phyloP scores from a whole-genome alignment of 805 yeast genomes.

The Metschnikowia bowlesiae region DNA sequence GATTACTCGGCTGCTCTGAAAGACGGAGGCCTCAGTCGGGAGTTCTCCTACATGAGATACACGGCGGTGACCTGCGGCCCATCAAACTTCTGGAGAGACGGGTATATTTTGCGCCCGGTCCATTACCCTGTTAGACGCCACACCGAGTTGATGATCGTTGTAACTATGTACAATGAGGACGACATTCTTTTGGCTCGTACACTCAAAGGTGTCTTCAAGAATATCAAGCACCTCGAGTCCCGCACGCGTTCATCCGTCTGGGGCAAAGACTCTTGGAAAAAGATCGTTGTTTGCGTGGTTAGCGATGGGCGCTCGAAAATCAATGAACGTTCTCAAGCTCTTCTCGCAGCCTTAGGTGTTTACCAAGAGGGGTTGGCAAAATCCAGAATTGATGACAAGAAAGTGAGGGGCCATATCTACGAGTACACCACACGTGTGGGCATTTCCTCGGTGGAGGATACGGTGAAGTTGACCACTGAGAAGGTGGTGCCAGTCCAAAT shows the following conservation, averaged over 20 bases:
- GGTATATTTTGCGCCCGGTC: slow-evolving; percentile 52
- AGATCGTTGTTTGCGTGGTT: slow-evolving; percentile 81
- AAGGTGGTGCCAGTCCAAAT: slow-evolving; percentile 77
- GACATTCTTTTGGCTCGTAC: slow-evolving; percentile 81
- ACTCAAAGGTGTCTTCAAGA: slow-evolving; percentile 80
- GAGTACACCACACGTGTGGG: slow-evolving; percentile 94
- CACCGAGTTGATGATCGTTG: slow-evolving; percentile 57
- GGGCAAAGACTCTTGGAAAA: slow-evolving; percentile 97
- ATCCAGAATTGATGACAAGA: slow-evolving; percentile 75
- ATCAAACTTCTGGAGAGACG: slow-evolving; percentile 52
- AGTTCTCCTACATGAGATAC: slow-evolving; percentile 58
- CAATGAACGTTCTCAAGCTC: slow-evolving; percentile 70
- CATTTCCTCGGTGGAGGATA: slow-evolving; percentile 51
- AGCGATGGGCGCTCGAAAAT: slow-evolving; percentile 90
- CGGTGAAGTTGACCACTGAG: slow-evolving; percentile 48
- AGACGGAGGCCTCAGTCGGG: slow-evolving; percentile 44
- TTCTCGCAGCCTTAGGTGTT: slow-evolving; percentile 81
- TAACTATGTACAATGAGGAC: slow-evolving; percentile 77
- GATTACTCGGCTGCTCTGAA: slow-evolving; percentile 30
- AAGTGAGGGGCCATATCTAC: slow-evolving; percentile 82
- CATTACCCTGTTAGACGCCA: slow-evolving; percentile 50
- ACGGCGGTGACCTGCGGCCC: slow-evolving; percentile 70
- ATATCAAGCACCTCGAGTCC: slow-evolving; percentile 68
- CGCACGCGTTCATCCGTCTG: slow-evolving; percentile 62
- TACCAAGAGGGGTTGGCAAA: slow-evolving; percentile 96